phyloP scores from a whole-genome alignment of 75 land plant species.

The Larix kaempferi region DNA sequence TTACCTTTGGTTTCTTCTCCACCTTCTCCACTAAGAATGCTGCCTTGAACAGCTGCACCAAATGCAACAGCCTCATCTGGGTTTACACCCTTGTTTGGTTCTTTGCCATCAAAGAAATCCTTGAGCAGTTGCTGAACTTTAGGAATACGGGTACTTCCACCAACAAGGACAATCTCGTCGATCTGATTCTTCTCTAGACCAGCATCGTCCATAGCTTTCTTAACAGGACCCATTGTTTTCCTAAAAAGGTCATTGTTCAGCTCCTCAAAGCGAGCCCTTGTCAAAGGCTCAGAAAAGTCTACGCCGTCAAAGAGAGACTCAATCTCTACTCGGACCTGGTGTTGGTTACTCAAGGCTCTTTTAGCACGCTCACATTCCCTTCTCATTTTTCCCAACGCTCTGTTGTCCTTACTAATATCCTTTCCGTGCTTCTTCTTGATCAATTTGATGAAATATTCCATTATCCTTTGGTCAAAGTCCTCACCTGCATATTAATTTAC shows the following conservation, averaged over 20 bases:
- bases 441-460: conserved; percentile 96
- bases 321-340: conserved; percentile 91
- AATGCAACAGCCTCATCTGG: conserved; percentile 97
- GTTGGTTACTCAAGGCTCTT: conserved; percentile 93
- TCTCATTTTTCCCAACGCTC: conserved; percentile 85
- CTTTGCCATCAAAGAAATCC: conserved; percentile 96
- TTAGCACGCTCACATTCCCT: conserved; percentile 89
- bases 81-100: conserved; percentile 98
- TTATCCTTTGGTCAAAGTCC: conserved; percentile 93
- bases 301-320: conserved; percentile 82
- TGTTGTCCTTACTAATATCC: conserved; percentile 94
- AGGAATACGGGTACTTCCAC: conserved; percentile 93
- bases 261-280: conserved; percentile 91
- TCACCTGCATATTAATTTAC: conserved; percentile 45
- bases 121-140: conserved; percentile 95
- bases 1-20: conserved; percentile 91
- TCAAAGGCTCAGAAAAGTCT: conserved; percentile 91
- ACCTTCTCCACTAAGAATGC: conserved; percentile 91
- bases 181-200: conserved; percentile 77
- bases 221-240: conserved; percentile 99
- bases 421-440: conserved; percentile 94
- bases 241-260: conserved; percentile 86
- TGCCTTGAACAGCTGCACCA: conserved; percentile 95
- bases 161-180: conserved; percentile 91
- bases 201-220: conserved; percentile 98